phyloP scores from a whole-genome alignment of 2,329 filamentous ascomycete species.

The Apiospora saccharicola region DNA sequence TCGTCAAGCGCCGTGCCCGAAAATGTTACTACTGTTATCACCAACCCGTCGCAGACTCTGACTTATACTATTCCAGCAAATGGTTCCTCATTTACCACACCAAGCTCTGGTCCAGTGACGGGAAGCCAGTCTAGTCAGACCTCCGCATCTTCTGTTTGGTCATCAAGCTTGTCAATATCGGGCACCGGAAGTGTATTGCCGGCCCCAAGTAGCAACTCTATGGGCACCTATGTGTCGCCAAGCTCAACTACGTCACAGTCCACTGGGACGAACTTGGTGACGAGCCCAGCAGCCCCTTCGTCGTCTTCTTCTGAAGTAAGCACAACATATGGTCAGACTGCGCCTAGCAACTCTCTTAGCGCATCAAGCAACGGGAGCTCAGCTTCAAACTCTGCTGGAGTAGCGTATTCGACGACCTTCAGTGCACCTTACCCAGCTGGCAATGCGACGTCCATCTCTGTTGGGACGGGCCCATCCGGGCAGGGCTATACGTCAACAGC shows the following conservation, averaged over 20 bases:
- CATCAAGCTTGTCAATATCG: slow-evolving; percentile 8
- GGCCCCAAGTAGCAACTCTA: slow-evolving; percentile 26
- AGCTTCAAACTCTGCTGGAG: slow-evolving; percentile 17
- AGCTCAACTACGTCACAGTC: slow-evolving; percentile 23
- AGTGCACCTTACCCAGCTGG: slow-evolving; percentile 15
- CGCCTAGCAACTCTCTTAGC: not conserved
- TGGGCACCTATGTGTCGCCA: slow-evolving; percentile 24
- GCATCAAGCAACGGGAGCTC: not conserved
- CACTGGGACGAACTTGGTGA: slow-evolving; percentile 18
- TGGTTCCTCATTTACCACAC: slow-evolving; percentile 34
- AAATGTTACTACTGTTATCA: slow-evolving; percentile 31
- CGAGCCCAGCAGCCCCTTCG: not conserved
- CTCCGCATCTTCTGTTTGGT: not conserved
- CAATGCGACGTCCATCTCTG: slow-evolving; percentile 21
- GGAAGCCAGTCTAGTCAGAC: not conserved
- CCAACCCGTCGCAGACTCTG: slow-evolving; percentile 31
- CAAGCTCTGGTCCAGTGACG: slow-evolving; percentile 29
- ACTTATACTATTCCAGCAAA: slow-evolving; percentile 34
- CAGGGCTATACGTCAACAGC: not conserved
- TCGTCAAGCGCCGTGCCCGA: slow-evolving; percentile 26
- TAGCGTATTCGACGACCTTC: not conserved
- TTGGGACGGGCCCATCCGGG: slow-evolving; percentile 11
- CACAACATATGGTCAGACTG: not conserved
- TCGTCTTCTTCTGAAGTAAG: not conserved
- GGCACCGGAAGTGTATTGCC: slow-evolving; percentile 1